A percentile compares a stretch with the other conserved stretches of the same genome.
These are phyloP conservation scores for Ascochyta viciae-villosae DNA, from an alignment of 2,329 filamentous ascomycete genomes.

Conservation along the genomic window DNA sequence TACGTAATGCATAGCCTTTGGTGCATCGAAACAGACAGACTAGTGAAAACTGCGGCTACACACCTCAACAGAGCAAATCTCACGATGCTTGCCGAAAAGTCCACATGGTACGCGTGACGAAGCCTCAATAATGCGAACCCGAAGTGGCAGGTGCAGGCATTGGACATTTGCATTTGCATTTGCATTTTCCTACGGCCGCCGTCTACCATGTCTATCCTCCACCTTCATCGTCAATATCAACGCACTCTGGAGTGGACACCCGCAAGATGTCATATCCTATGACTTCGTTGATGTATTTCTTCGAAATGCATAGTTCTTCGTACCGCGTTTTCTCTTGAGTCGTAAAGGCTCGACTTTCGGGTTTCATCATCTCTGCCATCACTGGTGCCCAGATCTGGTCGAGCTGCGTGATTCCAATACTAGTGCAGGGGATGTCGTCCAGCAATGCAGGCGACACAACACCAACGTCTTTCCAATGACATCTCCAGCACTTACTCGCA, in stretches of 20 bases:
- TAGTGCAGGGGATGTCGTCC: slow-evolving; percentile 46
- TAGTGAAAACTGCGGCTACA: slow-evolving; percentile 18
- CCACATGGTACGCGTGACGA: slow-evolving; percentile 17
- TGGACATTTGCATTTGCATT: neutral
- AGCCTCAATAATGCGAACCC: slow-evolving; percentile 1
- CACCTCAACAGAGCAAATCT: slow-evolving; percentile 25
- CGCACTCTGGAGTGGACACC: slow-evolving; percentile 25
- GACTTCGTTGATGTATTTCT: slow-evolving; percentile 45
- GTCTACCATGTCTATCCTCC: slow-evolving; percentile 12
- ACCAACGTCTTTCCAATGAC: slow-evolving; percentile 45
- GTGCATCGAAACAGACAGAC: slow-evolving; percentile 23
- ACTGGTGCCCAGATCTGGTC: slow-evolving; percentile 47
- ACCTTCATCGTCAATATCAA: slow-evolving; percentile 25
- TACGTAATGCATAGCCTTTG: slow-evolving; percentile 31
- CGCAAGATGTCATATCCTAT: slow-evolving; percentile 48
- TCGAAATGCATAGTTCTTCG: slow-evolving; percentile 35
- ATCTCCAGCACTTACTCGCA: slow-evolving; percentile 43
- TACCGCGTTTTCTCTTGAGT: slow-evolving; percentile 39
- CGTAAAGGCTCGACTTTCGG: slow-evolving; percentile 39
- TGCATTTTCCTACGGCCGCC: neutral
- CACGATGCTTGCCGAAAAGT: slow-evolving; percentile 21
- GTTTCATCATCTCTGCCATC: slow-evolving; percentile 42
- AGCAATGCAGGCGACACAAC: slow-evolving; percentile 44
- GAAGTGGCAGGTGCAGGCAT: neutral
- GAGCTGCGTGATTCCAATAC: slow-evolving; percentile 46